Percentiles rank a stretch among this genome's conserved stretches.
Conservation (phyloP, 768 basidiomycete genomes). For the Tricholoma furcatifolium region DNA sequence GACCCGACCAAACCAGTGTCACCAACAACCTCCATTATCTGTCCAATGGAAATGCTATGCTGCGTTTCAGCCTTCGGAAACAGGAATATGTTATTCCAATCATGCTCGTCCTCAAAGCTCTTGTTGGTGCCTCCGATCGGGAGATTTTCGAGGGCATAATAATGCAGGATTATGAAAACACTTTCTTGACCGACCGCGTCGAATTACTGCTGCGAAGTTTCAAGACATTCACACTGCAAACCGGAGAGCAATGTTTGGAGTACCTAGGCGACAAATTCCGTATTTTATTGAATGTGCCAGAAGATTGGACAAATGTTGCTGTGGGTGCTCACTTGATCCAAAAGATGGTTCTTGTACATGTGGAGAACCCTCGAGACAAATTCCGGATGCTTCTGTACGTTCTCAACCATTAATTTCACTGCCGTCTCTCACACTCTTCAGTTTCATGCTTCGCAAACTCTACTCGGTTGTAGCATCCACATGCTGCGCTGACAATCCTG, state of each 20-base stretch:
- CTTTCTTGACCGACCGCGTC: slow-evolving; percentile 95
- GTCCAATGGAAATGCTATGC: slow-evolving; percentile 93
- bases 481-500: slow-evolving; percentile 94
- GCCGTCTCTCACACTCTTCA: slow-evolving; percentile 28
- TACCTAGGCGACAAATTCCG: slow-evolving; percentile 97
- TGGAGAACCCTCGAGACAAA: slow-evolving; percentile 86
- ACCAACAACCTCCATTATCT: slow-evolving; percentile 99
- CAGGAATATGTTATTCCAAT: slow-evolving; percentile 98
- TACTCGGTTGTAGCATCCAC: slow-evolving; percentile 88
- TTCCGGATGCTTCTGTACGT: slow-evolving; percentile 91
- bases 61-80: slow-evolving; percentile 96
- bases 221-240: slow-evolving; percentile 87
- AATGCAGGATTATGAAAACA: slow-evolving; percentile 96
- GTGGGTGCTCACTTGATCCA: slow-evolving; percentile 82
- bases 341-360: slow-evolving; percentile 87
- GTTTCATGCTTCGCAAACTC: slow-evolving; percentile 97
- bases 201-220: slow-evolving; percentile 93
- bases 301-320: slow-evolving; percentile 86
- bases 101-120: slow-evolving; percentile 93
- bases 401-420: neutral
- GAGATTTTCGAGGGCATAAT: slow-evolving; percentile 96
- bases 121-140: slow-evolving; percentile 87
- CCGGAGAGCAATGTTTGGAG: slow-evolving; percentile 88
- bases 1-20: slow-evolving; percentile 87
- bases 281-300: slow-evolving; percentile 85